phyloP scores from a whole-genome alignment of 2,329 filamentous ascomycete species.

The Aspergillus jensenii region DNA sequence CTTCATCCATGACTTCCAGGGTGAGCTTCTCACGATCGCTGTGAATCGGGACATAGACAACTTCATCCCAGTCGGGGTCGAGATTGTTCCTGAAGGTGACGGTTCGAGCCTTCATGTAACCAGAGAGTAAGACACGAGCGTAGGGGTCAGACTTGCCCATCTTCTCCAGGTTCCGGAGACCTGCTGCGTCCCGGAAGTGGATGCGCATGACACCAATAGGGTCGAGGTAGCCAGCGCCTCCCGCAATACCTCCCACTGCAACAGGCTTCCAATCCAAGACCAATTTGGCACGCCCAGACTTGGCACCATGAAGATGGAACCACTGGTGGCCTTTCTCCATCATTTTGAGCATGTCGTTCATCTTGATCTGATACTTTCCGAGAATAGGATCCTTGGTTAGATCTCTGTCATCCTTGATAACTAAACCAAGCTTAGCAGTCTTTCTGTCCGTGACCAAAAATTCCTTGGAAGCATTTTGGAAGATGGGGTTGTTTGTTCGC shows the following conservation, averaged over 20 bases:
- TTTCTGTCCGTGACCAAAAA: slow-evolving; percentile 93
- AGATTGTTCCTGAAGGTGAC: slow-evolving; percentile 96
- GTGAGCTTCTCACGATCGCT: slow-evolving; percentile 78
- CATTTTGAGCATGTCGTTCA: slow-evolving; percentile 88
- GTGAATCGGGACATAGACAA: slow-evolving; percentile 90
- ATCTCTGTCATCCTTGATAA: slow-evolving; percentile 94
- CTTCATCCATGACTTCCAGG: slow-evolving; percentile 95
- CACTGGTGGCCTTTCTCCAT: slow-evolving; percentile 94
- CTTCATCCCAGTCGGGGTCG: slow-evolving; percentile 92
- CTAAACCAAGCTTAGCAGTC: slow-evolving; percentile 82
- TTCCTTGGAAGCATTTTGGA: slow-evolving; percentile 89
- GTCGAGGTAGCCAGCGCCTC: slow-evolving; percentile 83
- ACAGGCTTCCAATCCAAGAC: slow-evolving; percentile 94
- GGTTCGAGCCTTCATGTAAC: slow-evolving; percentile 85
- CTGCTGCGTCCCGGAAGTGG: slow-evolving; percentile 79
- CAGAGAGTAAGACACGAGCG: slow-evolving; percentile 81
- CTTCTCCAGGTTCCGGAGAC: slow-evolving; percentile 88
- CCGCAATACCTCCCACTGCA: slow-evolving; percentile 72
- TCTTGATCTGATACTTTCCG: slow-evolving; percentile 90
- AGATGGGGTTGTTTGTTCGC: slow-evolving; percentile 96
- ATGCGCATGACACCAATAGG: slow-evolving; percentile 94
- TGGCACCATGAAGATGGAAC: slow-evolving; percentile 82
- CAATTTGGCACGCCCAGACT: slow-evolving; percentile 85
- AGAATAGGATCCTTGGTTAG: slow-evolving; percentile 78
- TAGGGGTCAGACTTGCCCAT: slow-evolving; percentile 98